Percentiles rank a stretch among this genome's conserved stretches.
Conservation (phyloP, 345 rosid species). For the Eucalyptus urophylla region DNA sequence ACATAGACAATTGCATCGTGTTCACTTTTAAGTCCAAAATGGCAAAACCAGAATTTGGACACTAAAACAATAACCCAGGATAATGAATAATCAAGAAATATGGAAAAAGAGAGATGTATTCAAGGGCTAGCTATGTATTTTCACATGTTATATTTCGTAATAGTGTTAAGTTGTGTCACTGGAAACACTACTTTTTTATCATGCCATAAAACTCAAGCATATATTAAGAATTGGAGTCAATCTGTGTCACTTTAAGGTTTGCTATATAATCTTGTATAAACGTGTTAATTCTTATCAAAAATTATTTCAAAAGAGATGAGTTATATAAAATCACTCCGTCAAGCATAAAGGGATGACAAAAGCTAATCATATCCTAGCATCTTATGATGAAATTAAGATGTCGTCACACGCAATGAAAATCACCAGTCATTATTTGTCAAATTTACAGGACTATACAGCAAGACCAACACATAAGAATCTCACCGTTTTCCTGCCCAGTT, state of each 20-base stretch:
- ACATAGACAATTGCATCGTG: not conserved
- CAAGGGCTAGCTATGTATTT: not conserved
- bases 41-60: not conserved
- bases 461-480: not conserved
- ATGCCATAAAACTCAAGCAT: not conserved
- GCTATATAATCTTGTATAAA: not conserved
- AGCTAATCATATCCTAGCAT: not conserved
- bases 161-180: not conserved
- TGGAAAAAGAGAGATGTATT: not conserved
- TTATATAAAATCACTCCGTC: not conserved
- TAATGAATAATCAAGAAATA: not conserved
- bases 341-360: not conserved
- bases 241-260: not conserved
- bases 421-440: not conserved
- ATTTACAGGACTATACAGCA: not conserved
- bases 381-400: not conserved
- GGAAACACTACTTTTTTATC: not conserved
- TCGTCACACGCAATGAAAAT: not conserved
- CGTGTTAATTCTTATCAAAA: not conserved
- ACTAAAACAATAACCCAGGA: not conserved
- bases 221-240: not conserved
- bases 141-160: not conserved
- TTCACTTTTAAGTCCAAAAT: not conserved
- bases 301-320: not conserved
- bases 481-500: conserved; percentile 46